Conservation (phyloP, 2,329 filamentous ascomycete species). For the Aspergillus ibericus region DNA sequence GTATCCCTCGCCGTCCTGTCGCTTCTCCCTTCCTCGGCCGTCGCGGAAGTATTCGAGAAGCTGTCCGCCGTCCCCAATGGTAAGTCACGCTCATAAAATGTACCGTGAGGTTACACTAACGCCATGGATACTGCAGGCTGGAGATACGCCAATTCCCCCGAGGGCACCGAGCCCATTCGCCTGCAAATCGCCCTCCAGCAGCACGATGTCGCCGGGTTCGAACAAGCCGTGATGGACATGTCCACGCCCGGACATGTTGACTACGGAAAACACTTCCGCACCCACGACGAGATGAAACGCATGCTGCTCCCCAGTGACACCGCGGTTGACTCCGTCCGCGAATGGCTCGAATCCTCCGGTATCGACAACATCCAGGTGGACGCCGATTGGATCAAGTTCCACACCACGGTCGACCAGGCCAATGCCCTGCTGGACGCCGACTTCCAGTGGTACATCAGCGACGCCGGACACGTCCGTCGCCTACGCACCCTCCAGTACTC, state of each 20-base stretch:
- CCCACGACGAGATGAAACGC: conserved; percentile 50
- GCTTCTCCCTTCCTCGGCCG: conserved; percentile 30
- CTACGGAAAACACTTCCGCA: conserved; percentile 53
- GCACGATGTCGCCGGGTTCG: conserved; percentile 40
- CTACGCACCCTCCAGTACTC: conserved; percentile 45
- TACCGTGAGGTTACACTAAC: background rate
- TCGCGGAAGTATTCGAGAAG: conserved; percentile 37
- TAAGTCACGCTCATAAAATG: conserved; percentile 12
- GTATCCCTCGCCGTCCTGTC: conserved; percentile 26
- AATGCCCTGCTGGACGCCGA: conserved; percentile 40
- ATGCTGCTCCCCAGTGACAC: conserved; percentile 49
- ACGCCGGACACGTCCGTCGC: conserved; percentile 26
- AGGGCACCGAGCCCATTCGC: conserved; percentile 27
- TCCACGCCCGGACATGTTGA: conserved; percentile 50
- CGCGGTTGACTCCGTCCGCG: conserved; percentile 43
- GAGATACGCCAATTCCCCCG: conserved; percentile 31
- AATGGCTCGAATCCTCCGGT: conserved; percentile 49
- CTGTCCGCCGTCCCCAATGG: conserved; percentile 37
- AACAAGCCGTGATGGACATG: conserved; percentile 49
- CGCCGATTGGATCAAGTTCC: conserved; percentile 42
- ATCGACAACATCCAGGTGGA: conserved; percentile 37
- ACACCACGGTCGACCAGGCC: conserved; percentile 36
- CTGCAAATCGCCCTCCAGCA: conserved; percentile 40
- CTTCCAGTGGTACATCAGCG: conserved; percentile 41
- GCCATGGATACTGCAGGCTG: conserved; percentile 26